These are phyloP conservation scores for Thelephora ganbajun DNA, from an alignment of 768 basidiomycete species.

Conservation along the genomic window DNA sequence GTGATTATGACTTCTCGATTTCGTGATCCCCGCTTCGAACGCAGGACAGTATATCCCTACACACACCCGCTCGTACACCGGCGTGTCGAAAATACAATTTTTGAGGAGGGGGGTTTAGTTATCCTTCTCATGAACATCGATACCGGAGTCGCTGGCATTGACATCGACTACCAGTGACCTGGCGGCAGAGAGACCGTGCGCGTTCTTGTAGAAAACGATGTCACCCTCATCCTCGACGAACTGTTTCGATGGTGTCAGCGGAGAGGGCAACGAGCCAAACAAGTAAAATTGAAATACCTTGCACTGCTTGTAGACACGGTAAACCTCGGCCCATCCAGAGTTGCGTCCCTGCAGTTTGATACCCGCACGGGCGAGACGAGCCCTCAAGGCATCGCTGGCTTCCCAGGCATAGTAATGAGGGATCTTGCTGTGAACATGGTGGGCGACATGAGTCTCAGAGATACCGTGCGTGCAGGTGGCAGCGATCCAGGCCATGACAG, in stretches of 20 bases:
- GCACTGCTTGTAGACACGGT: slow-evolving; percentile 68
- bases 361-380: slow-evolving; percentile 45
- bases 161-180: slow-evolving; percentile 52
- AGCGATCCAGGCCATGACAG: slow-evolving; percentile 75
- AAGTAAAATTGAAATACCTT: slow-evolving; percentile 26
- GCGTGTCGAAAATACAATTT: too few relatives aligned
- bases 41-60: too few relatives aligned
- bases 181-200: slow-evolving; percentile 58
- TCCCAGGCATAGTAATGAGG: slow-evolving; percentile 97
- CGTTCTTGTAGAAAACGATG: slow-evolving; percentile 86
- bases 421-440: slow-evolving; percentile 91
- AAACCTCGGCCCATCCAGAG: slow-evolving; percentile 68
- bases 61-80: too few relatives aligned
- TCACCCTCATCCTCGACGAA: slow-evolving; percentile 93
- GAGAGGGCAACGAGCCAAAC: too few relatives aligned
- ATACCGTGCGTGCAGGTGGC: slow-evolving; percentile 81
- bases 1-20: too few relatives aligned
- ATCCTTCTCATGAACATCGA: slow-evolving; percentile 31
- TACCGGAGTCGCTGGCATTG: slow-evolving; percentile 49
- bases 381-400: slow-evolving; percentile 73
- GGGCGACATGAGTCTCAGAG: slow-evolving; percentile 85
- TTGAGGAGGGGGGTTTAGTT: too few relatives aligned
- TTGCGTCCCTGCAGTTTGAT: slow-evolving; percentile 57
- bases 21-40: too few relatives aligned
- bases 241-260: slow-evolving; percentile 14